phyloP scores from a whole-genome alignment of 2,329 filamentous ascomycete genomes.

The Cyclaneusma minus region DNA sequence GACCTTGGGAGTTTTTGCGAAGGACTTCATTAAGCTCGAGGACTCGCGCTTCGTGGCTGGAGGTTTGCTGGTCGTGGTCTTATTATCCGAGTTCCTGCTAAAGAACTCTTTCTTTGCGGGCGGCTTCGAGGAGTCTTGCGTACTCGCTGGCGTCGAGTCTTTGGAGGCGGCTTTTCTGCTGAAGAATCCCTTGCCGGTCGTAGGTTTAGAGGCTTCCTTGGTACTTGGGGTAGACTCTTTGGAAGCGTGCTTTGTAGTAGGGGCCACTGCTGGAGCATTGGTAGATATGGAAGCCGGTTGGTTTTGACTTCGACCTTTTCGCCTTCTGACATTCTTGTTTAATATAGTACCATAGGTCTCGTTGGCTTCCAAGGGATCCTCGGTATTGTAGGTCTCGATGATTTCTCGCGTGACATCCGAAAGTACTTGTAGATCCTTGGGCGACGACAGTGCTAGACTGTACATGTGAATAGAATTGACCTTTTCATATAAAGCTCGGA shows the following conservation, averaged over 20 bases:
- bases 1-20: conserved; percentile 50
- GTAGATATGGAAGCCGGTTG: conserved; percentile 5
- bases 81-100: conserved; percentile 22
- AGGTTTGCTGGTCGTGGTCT: conserved; percentile 17
- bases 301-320: conserved; percentile 18
- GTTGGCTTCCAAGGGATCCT: conserved; percentile 42
- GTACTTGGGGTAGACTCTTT: conserved; percentile 14
- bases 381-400: conserved; percentile 33
- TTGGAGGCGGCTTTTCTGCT: too few relatives aligned
- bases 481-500: conserved; percentile 52
- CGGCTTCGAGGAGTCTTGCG: too few relatives aligned
- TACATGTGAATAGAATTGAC: conserved; percentile 76
- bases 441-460: conserved; percentile 56
- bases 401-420: conserved; percentile 54
- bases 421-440: conserved; percentile 55
- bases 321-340: conserved; percentile 49
- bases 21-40: conserved; percentile 53
- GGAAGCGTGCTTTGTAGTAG: conserved; percentile 23
- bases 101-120: too few relatives aligned
- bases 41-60: conserved; percentile 37
- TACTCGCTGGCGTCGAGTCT: too few relatives aligned
- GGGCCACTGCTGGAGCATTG: conserved; percentile 19
- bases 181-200: too few relatives aligned
- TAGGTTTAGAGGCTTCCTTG: too few relatives aligned
- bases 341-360: conserved; percentile 58